phyloP scores from a whole-genome alignment of 1,139 yeast species.

The Trichomonascaceae sp. region DNA sequence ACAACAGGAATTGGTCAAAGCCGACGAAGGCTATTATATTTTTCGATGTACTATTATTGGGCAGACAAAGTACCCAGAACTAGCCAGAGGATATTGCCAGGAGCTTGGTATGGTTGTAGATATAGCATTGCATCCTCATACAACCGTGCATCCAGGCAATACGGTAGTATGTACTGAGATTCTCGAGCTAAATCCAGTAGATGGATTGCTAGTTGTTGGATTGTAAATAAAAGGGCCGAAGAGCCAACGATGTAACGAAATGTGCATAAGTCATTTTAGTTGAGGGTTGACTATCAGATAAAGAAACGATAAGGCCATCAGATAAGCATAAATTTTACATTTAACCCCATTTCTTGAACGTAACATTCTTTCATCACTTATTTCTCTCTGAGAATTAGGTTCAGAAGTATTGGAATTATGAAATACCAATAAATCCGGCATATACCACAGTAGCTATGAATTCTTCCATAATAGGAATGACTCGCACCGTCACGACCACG shows the following conservation, averaged over 20 bases:
- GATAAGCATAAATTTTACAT: too few relatives aligned
- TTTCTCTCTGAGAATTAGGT: too few relatives aligned
- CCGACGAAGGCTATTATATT: conserved; percentile 15
- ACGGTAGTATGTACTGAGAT: conserved; percentile 32
- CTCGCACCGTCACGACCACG: too few relatives aligned
- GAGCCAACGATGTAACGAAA: neutral
- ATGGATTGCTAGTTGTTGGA: conserved; percentile 29
- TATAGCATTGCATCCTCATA: conserved; percentile 19
- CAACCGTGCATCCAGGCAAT: conserved; percentile 28
- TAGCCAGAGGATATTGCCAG: conserved; percentile 26
- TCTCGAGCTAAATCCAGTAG: conserved; percentile 27
- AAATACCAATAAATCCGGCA: too few relatives aligned
- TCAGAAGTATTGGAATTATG: too few relatives aligned
- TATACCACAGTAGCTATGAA: too few relatives aligned
- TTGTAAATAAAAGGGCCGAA: conserved; percentile 13
- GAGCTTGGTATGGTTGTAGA: conserved; percentile 26
- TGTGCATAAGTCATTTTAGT: neutral
- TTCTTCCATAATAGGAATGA: too few relatives aligned
- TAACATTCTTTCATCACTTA: too few relatives aligned
- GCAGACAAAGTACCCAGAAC: conserved; percentile 20
- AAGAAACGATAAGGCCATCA: too few relatives aligned
- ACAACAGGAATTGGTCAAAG: conserved; percentile 18
- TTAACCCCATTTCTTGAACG: too few relatives aligned
- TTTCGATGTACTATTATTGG: conserved; percentile 24
- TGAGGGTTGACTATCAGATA: too few relatives aligned